Conservation (phyloP, 331 rosid species). For the Rhamnella rubrinervis region DNA sequence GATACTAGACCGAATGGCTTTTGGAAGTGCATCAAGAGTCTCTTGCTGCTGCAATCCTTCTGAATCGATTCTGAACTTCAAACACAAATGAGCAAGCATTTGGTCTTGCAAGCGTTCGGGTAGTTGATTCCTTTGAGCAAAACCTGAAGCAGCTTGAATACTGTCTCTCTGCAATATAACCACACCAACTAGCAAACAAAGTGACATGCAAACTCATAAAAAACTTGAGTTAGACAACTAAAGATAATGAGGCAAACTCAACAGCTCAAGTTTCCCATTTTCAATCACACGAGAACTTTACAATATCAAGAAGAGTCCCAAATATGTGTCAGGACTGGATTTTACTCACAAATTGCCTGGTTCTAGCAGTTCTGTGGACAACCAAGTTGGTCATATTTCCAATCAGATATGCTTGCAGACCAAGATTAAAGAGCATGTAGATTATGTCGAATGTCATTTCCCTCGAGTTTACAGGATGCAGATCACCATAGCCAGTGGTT, state of each 20-base stretch:
- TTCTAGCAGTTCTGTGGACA: conserved; percentile 56
- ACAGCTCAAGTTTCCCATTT: no score
- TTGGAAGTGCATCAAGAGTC: conserved; percentile 63
- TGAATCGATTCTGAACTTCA: conserved; percentile 58
- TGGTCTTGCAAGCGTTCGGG: conserved; percentile 60
- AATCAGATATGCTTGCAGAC: conserved; percentile 49
- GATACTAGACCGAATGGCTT: conserved; percentile 62
- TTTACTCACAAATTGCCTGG: conserved; percentile 56
- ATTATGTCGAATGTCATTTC: conserved; percentile 52
- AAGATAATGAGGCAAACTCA: background rate
- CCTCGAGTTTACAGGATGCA: conserved; percentile 56
- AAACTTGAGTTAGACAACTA: background rate
- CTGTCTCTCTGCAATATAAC: conserved; percentile 51
- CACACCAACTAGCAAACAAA: conserved; percentile 18
- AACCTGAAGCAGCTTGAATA: conserved; percentile 50
- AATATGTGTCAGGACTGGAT: background rate
- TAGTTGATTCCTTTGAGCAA: conserved; percentile 52
- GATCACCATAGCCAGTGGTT: conserved; percentile 66
- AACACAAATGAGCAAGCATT: conserved; percentile 65
- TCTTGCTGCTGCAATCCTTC: conserved; percentile 82
- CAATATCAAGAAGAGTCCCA: background rate
- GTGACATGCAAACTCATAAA: background rate
- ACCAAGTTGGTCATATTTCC: conserved; percentile 75
- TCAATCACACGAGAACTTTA: background rate
- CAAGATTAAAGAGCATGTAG: conserved; percentile 52